These are phyloP conservation scores for Rhododendron simsii DNA, from an alignment of 148 eudicot species.

Conservation along the genomic window DNA sequence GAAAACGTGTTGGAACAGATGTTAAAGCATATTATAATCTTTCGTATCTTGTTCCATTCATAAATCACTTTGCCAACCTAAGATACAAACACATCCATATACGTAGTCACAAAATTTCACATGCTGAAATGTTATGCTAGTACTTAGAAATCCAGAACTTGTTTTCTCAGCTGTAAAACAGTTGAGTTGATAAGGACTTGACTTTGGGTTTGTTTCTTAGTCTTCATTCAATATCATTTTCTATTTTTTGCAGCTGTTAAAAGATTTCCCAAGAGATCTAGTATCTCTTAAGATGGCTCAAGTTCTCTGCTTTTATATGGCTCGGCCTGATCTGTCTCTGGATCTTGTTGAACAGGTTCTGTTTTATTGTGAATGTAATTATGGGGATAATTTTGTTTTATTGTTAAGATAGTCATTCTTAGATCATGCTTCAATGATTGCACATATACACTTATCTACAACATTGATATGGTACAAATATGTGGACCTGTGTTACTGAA, in stretches of 20 bases:
- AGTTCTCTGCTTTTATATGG: slow-evolving; percentile 85
- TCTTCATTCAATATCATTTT: neutral
- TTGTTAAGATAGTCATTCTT: neutral
- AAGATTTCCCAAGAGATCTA: slow-evolving; percentile 74
- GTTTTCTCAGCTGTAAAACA: neutral
- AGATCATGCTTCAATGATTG: neutral
- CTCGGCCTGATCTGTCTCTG: slow-evolving; percentile 59
- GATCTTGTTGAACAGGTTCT: slow-evolving; percentile 78
- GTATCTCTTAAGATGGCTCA: slow-evolving; percentile 84
- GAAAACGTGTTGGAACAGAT: neutral
- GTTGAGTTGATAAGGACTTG: neutral
- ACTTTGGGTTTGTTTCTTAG: neutral
- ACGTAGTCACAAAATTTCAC: neutral
- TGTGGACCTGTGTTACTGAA: neutral
- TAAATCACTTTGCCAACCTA: neutral
- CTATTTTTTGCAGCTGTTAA: slow-evolving; percentile 47
- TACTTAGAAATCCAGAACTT: neutral
- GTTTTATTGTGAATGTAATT: neutral
- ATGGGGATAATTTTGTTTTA: neutral
- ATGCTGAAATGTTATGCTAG: neutral
- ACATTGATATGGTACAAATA: neutral
- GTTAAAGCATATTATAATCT: neutral
- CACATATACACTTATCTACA: neutral
- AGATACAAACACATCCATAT: neutral
- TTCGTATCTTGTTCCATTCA: neutral